Conservation (phyloP, 2,329 filamentous ascomycete genomes). For the Aureobasidium sp. region DNA sequence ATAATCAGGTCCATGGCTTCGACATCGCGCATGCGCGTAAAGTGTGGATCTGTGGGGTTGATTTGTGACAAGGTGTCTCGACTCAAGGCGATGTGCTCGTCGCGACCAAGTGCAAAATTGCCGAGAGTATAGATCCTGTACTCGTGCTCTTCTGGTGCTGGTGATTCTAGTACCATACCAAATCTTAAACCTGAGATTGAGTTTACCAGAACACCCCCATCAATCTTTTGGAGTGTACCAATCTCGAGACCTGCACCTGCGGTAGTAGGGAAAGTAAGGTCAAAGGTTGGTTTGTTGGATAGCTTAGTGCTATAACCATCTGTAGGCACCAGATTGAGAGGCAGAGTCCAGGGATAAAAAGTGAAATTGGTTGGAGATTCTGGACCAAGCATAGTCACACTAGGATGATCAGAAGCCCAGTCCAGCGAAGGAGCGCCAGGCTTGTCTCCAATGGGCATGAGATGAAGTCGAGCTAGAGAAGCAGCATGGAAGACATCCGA, state of each 20-base stretch:
- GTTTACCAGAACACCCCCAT: slow-evolving; percentile 54
- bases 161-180: slow-evolving; percentile 59
- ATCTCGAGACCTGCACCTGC: slow-evolving; percentile 37
- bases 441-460: slow-evolving; percentile 55
- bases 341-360: slow-evolving; percentile 90
- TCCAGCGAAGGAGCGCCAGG: slow-evolving; percentile 50
- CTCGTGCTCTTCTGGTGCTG: slow-evolving; percentile 36
- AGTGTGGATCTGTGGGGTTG: slow-evolving; percentile 74
- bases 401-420: slow-evolving; percentile 48
- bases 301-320: slow-evolving; percentile 74
- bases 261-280: slow-evolving; percentile 57
- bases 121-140: slow-evolving; percentile 77
- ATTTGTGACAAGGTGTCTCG: slow-evolving; percentile 61
- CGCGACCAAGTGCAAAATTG: slow-evolving; percentile 71
- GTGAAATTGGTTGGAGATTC: slow-evolving; percentile 68
- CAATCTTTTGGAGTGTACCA: slow-evolving; percentile 49
- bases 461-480: slow-evolving; percentile 72
- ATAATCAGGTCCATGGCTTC: slow-evolving; percentile 68
- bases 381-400: slow-evolving; percentile 48
- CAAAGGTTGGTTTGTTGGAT: slow-evolving; percentile 62
- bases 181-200: slow-evolving; percentile 55
- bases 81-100: slow-evolving; percentile 78
- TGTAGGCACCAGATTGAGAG: slow-evolving; percentile 62
- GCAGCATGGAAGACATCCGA: slow-evolving; percentile 83
- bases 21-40: slow-evolving; percentile 68